These are phyloP conservation scores for Diplotaxis tenuifolia DNA, from an alignment of 345 rosid species.

Conservation along the genomic window DNA sequence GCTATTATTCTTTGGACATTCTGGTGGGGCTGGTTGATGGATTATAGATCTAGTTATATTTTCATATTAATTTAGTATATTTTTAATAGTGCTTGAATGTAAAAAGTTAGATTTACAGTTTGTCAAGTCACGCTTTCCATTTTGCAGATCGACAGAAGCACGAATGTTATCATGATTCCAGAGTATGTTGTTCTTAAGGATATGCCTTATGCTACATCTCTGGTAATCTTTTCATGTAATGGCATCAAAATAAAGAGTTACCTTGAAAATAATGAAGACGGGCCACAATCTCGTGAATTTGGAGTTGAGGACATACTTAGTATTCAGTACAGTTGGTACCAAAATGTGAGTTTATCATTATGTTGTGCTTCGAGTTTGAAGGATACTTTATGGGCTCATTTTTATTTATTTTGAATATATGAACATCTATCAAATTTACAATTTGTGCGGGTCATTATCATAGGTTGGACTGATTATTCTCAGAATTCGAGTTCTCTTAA, in stretches of 20 bases:
- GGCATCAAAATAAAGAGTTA: conserved; percentile 55
- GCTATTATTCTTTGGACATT: not conserved
- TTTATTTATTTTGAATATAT: not conserved
- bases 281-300: conserved; percentile 45
- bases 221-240: conserved; percentile 53
- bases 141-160: conserved; percentile 52
- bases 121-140: conserved; percentile 28
- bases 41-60: not conserved
- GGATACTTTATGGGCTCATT: conserved; percentile 14
- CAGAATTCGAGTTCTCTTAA: conserved; percentile 49
- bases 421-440: conserved; percentile 6
- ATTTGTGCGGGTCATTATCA: conserved; percentile 18
- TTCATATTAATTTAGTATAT: not conserved
- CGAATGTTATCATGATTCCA: conserved; percentile 44
- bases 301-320: conserved; percentile 68
- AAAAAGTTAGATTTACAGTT: conserved; percentile 18
- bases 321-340: conserved; percentile 57
- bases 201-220: conserved; percentile 43
- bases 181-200: conserved; percentile 62
- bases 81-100: not conserved
- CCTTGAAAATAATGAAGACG: conserved; percentile 39
- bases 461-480: conserved; percentile 63
- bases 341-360: conserved; percentile 53
- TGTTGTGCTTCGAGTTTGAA: conserved; percentile 7
- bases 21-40: not conserved